Evolutionary conservation across 805 yeast genomes (phyloP), one percentile per base, ranked within the genome.

Genomic region (Groenewaldozyma tartarivorans): DNA sequence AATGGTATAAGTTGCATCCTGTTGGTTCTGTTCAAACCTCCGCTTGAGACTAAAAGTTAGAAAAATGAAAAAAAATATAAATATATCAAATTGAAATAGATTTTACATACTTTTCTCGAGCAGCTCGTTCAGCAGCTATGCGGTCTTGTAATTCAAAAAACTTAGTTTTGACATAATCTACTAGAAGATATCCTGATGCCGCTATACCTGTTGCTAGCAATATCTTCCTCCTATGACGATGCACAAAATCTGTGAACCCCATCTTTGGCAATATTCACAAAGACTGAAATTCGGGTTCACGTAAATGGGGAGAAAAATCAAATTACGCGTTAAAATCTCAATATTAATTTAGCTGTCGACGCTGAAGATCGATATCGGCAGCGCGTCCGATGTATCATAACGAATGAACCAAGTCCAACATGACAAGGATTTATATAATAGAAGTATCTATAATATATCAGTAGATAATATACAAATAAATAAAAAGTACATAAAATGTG

Each of bases 21-120:
- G 79, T 55, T 88, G 96, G 7, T 96, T 90, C 64, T 87, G 96
- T 38, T 81, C 77, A 53, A 87, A 90, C 43, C 96, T 66, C 50
- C 92, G 71, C 50, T 79, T 79, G 44, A 88, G 81, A 44, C 44
- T 41, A 27, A 5, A 13, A 18, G 20, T 24, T 13, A 15, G n/a
- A 9, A 15, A 15, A 34, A 18, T n/a, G n/a, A 34, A 11, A 15
- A 7, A 15, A 34, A 7, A 34, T 9, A n/a, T 7, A 6, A 19
- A 6, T 9, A 9, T 9, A 13, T 24, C 29, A 24, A 9, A 24
- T 24, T 24, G 29, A 13, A 24, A 24, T 7, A 24, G 29, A 24
- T 7, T 24, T 9, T 2, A 30, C 44, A 15, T 36, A 41, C 44
- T 77, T 81, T 48, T 78, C 84, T 38, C 71, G 67, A 18, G 81